Evolutionary conservation across 2,329 filamentous ascomycete genomes (phyloP).

Genomic region (Pezicula carpinea): DNA sequence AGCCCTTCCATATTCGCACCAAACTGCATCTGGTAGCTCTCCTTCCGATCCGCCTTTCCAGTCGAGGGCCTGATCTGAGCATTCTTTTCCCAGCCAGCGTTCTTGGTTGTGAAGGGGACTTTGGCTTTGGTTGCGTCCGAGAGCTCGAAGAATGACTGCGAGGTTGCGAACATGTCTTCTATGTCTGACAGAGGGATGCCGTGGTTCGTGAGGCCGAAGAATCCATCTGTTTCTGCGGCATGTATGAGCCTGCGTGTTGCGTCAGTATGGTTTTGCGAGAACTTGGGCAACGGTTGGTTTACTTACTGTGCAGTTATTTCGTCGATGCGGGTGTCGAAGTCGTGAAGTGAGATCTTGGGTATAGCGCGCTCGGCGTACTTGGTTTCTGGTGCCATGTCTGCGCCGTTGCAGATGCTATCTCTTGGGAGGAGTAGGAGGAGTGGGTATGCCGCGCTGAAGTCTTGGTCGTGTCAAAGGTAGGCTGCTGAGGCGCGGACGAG

Average conservation of each 20-base stretch:
- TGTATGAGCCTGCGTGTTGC: slow-evolving; percentile 30
- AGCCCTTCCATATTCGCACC: slow-evolving; percentile 25
- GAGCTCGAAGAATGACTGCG: slow-evolving; percentile 47
- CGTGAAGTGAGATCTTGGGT: slow-evolving; percentile 44
- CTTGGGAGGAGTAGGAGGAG: background rate
- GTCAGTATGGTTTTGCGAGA: no score
- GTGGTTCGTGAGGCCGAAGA: slow-evolving; percentile 52
- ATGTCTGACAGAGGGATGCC: slow-evolving; percentile 37
- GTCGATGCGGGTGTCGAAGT: slow-evolving; percentile 48
- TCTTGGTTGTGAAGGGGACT: slow-evolving; percentile 43
- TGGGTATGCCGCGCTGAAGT: background rate
- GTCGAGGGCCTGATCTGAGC: slow-evolving; percentile 52
- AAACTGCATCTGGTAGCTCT: slow-evolving; percentile 56
- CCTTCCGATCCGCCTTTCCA: slow-evolving; percentile 49
- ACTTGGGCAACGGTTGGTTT: no score
- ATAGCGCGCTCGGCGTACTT: slow-evolving; percentile 21
- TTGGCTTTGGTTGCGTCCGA: slow-evolving; percentile 42
- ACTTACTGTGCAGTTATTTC: slow-evolving; percentile 43
- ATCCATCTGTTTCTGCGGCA: slow-evolving; percentile 53
- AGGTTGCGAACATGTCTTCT: slow-evolving; percentile 32
- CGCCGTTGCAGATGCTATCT: background rate
- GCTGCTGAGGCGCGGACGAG: background rate
- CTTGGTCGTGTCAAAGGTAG: background rate
- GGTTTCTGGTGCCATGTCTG: slow-evolving; percentile 6
- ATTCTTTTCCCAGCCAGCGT: slow-evolving; percentile 51